Evolutionary conservation across 176 grass and related monocot species (phyloP).

Genomic region (Ananas comosus): DNA sequence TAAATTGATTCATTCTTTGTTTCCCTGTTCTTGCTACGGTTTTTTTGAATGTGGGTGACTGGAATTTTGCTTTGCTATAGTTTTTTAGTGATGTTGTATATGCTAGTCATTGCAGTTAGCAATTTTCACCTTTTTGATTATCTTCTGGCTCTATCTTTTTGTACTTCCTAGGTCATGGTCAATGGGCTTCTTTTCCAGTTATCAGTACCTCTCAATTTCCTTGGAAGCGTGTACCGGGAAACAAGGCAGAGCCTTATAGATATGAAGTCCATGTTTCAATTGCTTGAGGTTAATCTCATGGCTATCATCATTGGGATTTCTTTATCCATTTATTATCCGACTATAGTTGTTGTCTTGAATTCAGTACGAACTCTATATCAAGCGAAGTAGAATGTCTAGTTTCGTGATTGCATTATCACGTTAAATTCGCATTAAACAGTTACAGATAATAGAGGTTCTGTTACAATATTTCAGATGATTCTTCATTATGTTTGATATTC

Average conservation of each 20-base stretch:
- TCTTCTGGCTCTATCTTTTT: slow-evolving; percentile 2
- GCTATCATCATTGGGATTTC: slow-evolving; percentile 2
- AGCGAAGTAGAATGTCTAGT: too few relatives aligned
- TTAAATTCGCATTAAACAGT: too few relatives aligned
- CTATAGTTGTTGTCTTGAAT: not conserved
- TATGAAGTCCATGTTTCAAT: slow-evolving; percentile 97
- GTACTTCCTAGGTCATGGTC: slow-evolving; percentile 76
- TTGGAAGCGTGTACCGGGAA: slow-evolving; percentile 97
- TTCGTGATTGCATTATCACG: too few relatives aligned
- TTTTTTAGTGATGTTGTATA: not conserved
- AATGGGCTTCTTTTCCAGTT: slow-evolving; percentile 99
- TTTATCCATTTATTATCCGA: not conserved
- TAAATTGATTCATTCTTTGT: too few relatives aligned
- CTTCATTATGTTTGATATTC: not conserved
- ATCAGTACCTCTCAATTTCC: slow-evolving; percentile 91
- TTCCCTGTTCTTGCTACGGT: too few relatives aligned
- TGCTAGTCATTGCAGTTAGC: not conserved
- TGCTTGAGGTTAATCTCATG: slow-evolving; percentile 63
- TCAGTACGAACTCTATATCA: too few relatives aligned
- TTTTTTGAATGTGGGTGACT: too few relatives aligned
- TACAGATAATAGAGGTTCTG: too few relatives aligned
- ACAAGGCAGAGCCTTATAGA: slow-evolving; percentile 97
- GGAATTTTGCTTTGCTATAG: too few relatives aligned
- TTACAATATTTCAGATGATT: not conserved
- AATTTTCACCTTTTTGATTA: not conserved